A percentile compares a stretch with the other conserved stretches of the same genome.
Evolutionary conservation across 768 basidiomycete species (phyloP).

Genomic region (Mycena filopes): DNA sequence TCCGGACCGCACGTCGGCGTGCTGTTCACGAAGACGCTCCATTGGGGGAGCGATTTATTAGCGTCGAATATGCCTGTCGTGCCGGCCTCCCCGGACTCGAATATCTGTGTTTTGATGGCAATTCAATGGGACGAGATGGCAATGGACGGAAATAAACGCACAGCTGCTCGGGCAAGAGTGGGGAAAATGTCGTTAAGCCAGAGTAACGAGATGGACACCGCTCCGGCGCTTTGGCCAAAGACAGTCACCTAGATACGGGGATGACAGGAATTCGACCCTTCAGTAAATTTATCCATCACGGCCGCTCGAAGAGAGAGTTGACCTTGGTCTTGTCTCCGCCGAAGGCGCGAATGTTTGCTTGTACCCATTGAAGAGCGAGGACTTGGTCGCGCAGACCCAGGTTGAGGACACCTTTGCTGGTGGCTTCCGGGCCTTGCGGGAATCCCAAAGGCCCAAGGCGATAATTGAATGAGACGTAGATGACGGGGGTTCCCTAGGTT

Average conservation of each 20-base stretch:
- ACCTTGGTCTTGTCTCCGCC: conserved; percentile 42
- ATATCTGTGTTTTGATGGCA: not conserved
- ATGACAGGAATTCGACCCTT: not conserved
- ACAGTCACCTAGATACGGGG: conserved; percentile 41
- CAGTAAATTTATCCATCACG: not conserved
- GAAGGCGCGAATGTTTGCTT: conserved; percentile 56
- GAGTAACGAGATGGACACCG: conserved; percentile 42
- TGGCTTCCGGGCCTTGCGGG: conserved; percentile 44
- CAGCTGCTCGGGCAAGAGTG: conserved; percentile 31
- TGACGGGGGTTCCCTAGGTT: conserved; percentile 42
- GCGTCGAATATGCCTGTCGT: conserved; percentile 33
- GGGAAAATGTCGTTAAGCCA: conserved; percentile 34
- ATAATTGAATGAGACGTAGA: conserved; percentile 49
- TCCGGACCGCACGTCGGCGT: not conserved
- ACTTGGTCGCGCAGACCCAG: conserved; percentile 43
- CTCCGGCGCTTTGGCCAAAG: conserved; percentile 51
- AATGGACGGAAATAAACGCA: conserved; percentile 1
- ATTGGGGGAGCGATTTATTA: conserved; percentile 34
- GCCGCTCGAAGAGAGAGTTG: conserved; percentile 28
- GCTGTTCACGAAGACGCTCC: conserved; percentile 31
- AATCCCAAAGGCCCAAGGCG: conserved; percentile 47
- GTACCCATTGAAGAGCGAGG: conserved; percentile 49
- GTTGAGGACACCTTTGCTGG: conserved; percentile 36
- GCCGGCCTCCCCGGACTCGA: conserved; percentile 39
- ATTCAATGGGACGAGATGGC: not conserved